Evolutionary conservation across 192 early-diverging fungal species (phyloP), one percentile per base, ranked within the genome.

Genomic region (Geranomyces michiganensis): DNA sequence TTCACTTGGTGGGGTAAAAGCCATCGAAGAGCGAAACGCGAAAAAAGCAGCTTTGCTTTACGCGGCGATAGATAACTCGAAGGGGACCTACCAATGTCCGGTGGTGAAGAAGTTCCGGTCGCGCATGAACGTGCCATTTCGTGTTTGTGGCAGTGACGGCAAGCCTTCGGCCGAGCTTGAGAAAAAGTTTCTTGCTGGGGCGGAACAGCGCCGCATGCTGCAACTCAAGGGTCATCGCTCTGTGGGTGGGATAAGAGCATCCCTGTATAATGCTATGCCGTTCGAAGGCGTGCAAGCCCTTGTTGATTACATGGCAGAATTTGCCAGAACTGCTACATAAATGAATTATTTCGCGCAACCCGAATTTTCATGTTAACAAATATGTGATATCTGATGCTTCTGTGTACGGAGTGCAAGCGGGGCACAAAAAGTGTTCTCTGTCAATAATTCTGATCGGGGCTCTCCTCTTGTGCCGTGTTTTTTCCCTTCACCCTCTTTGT

Each of bases 211-310:
- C 49, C 87, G 89, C 19, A 90, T 97, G 90, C 76, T 92, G 59
- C 95, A 96, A 77, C 84, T 99, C 71, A 93, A 93, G 61, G 97
- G 97, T 26, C 97, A 99, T 82, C 92, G 96, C 66, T 92, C 88
- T 33, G 90, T 96, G 7, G 97, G 96, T 65, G 97, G 97, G 17
- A 91, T 97, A 64, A 81, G 97, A 41, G 90, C 93, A 19, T 92
- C 90, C 60, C 87, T 99, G 68, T 66, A 99, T 78, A 99, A 99
- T 74, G 94, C 97, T 32, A 86, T 98, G 85, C 82, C 91, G 7
- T 70, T 91, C 56, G 92, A 96, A 61, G 93, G 88, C 46, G 94
- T 93, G 0, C 81, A 92, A 66, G 84, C 83, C 21, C 80, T 99
- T 68, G 89, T 91, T 5, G 79, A 62, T 4, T 96, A 90, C 66